These are phyloP conservation scores for Pyronema domesticum DNA, from an alignment of 495 filamentous ascomycete genomes.

Conservation along the genomic window DNA sequence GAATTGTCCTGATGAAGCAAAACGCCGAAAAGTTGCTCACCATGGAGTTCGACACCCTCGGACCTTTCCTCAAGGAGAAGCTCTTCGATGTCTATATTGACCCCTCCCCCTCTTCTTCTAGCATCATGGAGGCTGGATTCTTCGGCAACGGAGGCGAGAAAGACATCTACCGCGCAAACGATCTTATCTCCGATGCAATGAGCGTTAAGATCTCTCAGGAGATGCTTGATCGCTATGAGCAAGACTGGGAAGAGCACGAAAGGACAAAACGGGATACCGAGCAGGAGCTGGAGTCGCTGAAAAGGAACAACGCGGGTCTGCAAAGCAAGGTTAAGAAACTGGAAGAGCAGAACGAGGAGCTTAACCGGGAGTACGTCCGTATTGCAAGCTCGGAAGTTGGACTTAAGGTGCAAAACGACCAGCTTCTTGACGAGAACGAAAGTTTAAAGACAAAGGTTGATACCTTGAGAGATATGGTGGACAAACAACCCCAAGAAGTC, in stretches of 20 bases:
- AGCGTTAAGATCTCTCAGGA: constrained; percentile 70
- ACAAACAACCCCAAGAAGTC: constrained; percentile 76
- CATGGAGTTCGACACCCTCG: constrained; percentile 83
- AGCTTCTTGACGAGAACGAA: constrained; percentile 73
- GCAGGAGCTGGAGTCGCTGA: constrained; percentile 59
- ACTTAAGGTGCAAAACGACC: constrained; percentile 83
- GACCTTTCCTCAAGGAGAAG: constrained; percentile 76
- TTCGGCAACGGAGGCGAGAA: constrained; percentile 91
- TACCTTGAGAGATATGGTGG: constrained; percentile 66
- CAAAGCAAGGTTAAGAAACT: constrained; percentile 55
- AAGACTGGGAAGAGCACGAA: constrained; percentile 84
- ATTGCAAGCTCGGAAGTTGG: constrained; percentile 79
- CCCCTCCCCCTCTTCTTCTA: constrained; percentile 65
- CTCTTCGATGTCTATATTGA: constrained; percentile 96
- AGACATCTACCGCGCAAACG: constrained; percentile 85
- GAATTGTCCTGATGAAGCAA: constrained; percentile 86
- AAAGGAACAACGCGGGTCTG: constrained; percentile 43
- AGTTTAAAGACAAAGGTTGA: constrained; percentile 62
- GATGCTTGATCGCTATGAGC: constrained; percentile 56
- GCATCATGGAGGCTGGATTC: constrained; percentile 88
- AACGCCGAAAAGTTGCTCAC: constrained; percentile 60
- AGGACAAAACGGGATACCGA: constrained; percentile 61
- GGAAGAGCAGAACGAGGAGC: constrained; percentile 74
- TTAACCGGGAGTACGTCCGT: constrained; percentile 82
- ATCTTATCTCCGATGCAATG: constrained; percentile 84